phyloP scores from a whole-genome alignment of 495 filamentous ascomycete species.

The Astrothelium subdiscretum region DNA sequence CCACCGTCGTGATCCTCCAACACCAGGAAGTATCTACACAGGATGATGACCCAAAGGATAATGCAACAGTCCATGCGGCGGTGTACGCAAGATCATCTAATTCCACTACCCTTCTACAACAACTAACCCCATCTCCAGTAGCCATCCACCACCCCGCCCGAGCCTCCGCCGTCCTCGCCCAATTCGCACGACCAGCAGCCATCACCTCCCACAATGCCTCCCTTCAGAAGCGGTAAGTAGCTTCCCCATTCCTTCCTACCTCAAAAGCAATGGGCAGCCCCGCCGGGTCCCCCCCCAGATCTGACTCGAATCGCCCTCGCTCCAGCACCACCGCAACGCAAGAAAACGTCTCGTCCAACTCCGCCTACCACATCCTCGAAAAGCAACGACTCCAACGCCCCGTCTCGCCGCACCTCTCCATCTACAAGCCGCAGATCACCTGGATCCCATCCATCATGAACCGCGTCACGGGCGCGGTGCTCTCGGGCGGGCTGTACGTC shows the following conservation, averaged over 20 bases:
- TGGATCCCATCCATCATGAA: constrained; percentile 64
- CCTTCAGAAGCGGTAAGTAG: constrained; percentile 12
- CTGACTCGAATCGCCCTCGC: constrained; percentile 11
- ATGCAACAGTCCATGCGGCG: constrained; percentile 56
- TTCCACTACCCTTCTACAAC: neutral
- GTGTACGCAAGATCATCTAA: constrained; percentile 37
- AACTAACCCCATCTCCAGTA: constrained; percentile 12
- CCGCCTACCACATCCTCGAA: constrained; percentile 61
- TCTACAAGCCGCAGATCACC: constrained; percentile 84
- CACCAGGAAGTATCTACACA: constrained; percentile 18
- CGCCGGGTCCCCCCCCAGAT: constrained; percentile 10
- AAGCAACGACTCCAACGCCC: constrained; percentile 77
- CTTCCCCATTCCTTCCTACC: constrained; percentile 7
- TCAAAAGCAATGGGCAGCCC: neutral
- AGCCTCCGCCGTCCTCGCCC: constrained; percentile 27
- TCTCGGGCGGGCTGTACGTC: constrained; percentile 70
- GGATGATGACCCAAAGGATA: constrained; percentile 56
- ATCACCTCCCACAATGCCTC: constrained; percentile 10
- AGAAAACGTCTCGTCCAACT: constrained; percentile 42
- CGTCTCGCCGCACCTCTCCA: constrained; percentile 73
- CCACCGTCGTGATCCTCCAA: neutral
- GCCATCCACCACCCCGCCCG: constrained; percentile 40
- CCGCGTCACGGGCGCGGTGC: constrained; percentile 65
- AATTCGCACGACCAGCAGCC: constrained; percentile 27
- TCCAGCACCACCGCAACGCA: constrained; percentile 44